phyloP scores from a whole-genome alignment of 2,329 filamentous ascomycete genomes.

The Tricladium varicosporioides region DNA sequence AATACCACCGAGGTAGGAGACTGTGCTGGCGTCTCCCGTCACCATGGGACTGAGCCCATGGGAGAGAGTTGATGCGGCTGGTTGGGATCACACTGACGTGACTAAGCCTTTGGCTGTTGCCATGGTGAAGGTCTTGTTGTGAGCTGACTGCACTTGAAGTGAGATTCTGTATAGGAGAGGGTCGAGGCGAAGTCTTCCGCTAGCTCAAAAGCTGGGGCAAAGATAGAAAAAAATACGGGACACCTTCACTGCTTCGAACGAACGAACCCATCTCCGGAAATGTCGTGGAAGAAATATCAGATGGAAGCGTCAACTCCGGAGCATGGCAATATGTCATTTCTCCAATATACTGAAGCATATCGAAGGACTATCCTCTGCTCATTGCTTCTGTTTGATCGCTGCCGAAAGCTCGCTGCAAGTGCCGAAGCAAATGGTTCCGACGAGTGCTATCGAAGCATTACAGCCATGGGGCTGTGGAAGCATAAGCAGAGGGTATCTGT shows the following conservation, averaged over 20 bases:
- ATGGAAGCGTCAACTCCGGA: constrained; percentile 26
- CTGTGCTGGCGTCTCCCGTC: constrained; percentile 35
- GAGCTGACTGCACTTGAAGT: constrained; percentile 35
- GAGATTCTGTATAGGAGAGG: constrained; percentile 36
- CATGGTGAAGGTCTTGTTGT: constrained; percentile 48
- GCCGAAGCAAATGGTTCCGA: constrained; percentile 49
- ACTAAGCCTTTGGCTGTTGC: constrained; percentile 47
- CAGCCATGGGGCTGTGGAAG: constrained; percentile 29
- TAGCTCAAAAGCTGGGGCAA: constrained; percentile 14
- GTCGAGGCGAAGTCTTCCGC: constrained; percentile 43
- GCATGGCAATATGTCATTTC: constrained; percentile 30
- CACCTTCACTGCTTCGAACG: constrained; percentile 37
- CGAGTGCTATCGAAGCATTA: constrained; percentile 46
- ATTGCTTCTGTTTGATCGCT: constrained; percentile 40
- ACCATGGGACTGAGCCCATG: constrained; percentile 34
- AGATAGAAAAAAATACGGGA: constrained; percentile 47
- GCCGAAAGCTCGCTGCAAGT: constrained; percentile 52
- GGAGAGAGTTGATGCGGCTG: constrained; percentile 67
- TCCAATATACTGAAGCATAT: constrained; percentile 18
- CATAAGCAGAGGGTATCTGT: constrained; percentile 29
- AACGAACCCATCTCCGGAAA: constrained; percentile 29
- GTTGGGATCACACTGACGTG: constrained; percentile 52
- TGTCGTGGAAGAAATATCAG: constrained; percentile 12
- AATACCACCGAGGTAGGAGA: constrained; percentile 26
- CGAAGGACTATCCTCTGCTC: constrained; percentile 24